Evolutionary conservation across 768 basidiomycete species (phyloP), one percentile per base, ranked within the genome.

Genomic region (Coprinopsis strossmayeri): DNA sequence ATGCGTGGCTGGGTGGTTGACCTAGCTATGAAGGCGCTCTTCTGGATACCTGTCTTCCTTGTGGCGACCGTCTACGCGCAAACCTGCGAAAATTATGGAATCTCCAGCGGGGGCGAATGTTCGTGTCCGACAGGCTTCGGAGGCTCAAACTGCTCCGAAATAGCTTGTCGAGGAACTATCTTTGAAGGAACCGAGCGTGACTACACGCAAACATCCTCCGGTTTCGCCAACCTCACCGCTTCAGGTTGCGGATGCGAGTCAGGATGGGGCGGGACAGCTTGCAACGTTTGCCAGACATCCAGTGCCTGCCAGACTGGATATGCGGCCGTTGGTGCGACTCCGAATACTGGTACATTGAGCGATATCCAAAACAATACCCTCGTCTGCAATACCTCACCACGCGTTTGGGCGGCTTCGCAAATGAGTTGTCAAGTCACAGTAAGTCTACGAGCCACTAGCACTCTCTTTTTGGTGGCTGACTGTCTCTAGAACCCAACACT

Each of bases 381-480:
- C 54, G 74, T 79, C 1, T 95, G 92, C 67, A 91, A 81, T 56
- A 76, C 76, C 10, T 56, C 72, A 5, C 75, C 91, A 0, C 70
- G 72, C 41, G 87, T 93, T 7, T 95, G 76, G 57, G 82, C 91
- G 1, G 75, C 85, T 2, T 77, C 89, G 2, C 81, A 92, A 61
- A 81, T 94, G 73, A 88, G 87, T 53, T 97, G 94, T 66, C 68
- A 73, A 47, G 91, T 95, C 11, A 71, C 78, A 49, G 91, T 91
- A 65, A 47, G 84, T 76, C 1, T n/a, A 13, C 9, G n/a, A n/a
- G 28, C 27, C 20, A n/a, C 40, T 49, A 24, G 40, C 24, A 3
- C 15, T 25, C 4, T 38, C 18, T 24, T n/a, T 25, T 40, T 15
- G 12, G 50, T 17, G 18, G 20, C 5, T 26, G 28, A 44, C 24